Evolutionary conservation across 768 basidiomycete species (phyloP), one percentile per base, ranked within the genome.

Genomic region (Solioccasus polychromus): DNA sequence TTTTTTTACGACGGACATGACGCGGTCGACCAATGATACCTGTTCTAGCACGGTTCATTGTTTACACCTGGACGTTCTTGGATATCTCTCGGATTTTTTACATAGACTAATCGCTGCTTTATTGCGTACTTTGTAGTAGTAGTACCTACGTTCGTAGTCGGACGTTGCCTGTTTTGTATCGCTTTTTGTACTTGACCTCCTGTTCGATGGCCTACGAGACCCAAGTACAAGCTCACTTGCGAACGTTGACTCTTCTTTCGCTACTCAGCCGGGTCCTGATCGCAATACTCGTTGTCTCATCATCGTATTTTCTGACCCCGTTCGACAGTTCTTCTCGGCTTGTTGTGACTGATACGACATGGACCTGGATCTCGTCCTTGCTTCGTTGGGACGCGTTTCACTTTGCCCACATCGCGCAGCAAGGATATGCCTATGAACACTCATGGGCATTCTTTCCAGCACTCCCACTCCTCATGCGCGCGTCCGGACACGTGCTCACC

Each of bases 371-470:
- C 1, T 61, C 63, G 17, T 54, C 66, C 6, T 60, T 82, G 3
- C 69, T 92, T 9, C 80, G 92, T 54, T 99, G 95, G 96, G 95
- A 98, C 60, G 73, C 74, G 3, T 76, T 97, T 53, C 85, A 96
- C 66, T 97, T 92, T 63, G 54, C 71, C 6, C 74, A 77, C 55
- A 79, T 91, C 42, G 88, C 91, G 0, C 57, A 71, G 22, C 48
- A 76, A 10, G 75, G 78, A 8, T 76, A 84, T 53, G 49, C 51
- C 1, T 82, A 80, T 60, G 95, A 98, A 60, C 78, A 95, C 55
- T 74, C 89, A 52, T 88, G 88, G 77, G 95, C 95, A 0, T 98
- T 92, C 64, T 77, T 92, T 50, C 87, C 90, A 2, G 89, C 78
- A 5, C 64, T 79, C 20, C 77, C 88, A 3, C 57, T 69, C 10